These are phyloP conservation scores for Phlebopus sp. DNA, from an alignment of 1,284 basidiomycete species.

Conservation along the genomic window DNA sequence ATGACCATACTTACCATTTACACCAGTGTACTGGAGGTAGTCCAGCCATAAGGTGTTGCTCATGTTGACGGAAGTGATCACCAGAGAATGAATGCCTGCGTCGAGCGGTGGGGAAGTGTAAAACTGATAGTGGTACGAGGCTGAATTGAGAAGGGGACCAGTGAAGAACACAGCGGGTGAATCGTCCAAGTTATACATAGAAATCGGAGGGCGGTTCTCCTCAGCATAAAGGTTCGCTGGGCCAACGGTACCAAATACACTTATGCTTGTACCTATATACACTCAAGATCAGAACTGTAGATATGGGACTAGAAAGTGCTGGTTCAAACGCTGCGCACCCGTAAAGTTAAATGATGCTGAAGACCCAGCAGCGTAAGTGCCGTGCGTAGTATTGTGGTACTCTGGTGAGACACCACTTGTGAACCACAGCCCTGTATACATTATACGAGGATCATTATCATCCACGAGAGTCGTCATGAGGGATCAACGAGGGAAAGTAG, in stretches of 20 bases:
- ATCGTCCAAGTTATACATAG: slow-evolving; percentile 1
- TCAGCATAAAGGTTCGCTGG: background rate
- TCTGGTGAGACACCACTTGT: background rate
- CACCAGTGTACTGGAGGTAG: slow-evolving; percentile 6
- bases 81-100: background rate
- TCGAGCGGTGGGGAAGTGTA: background rate
- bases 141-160: background rate
- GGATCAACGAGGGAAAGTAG: background rate
- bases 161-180: background rate
- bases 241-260: slow-evolving; percentile 5
- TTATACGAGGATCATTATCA: slow-evolving; percentile 1
- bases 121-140: slow-evolving; percentile 3
- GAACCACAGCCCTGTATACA: slow-evolving; percentile 3
- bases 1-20: background rate
- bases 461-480: slow-evolving; percentile 3
- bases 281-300: background rate
- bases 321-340: background rate
- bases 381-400: slow-evolving; percentile 2
- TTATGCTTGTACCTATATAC: background rate
- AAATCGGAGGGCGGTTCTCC: background rate
- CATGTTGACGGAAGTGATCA: background rate
- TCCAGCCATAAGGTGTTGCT: slow-evolving; percentile 3
- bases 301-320: background rate
- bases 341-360: slow-evolving; percentile 2
- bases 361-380: slow-evolving; percentile 1